Evolutionary conservation across 352 stramenopile genomes (phyloP), one percentile per base, ranked within the genome.

Genomic region (Nothophytophthora sp.): DNA sequence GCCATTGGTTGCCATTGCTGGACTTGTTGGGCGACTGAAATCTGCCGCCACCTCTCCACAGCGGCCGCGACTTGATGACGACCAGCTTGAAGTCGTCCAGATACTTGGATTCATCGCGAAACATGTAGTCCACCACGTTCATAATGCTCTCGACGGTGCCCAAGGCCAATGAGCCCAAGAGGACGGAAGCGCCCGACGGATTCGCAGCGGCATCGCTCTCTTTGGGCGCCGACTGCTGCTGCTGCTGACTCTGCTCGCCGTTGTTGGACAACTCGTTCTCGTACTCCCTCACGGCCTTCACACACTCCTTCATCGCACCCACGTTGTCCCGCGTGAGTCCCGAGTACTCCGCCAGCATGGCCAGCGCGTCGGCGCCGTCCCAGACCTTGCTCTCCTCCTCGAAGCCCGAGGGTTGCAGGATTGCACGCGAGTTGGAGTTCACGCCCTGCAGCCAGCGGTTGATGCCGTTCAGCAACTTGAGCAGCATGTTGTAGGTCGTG

Each of bases 41-140:
- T 16, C 34, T 58, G 2, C 48, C 33, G 24, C 43, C 56, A 5
- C 60, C 57, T 44, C 49, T 59, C 62, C 62, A 71, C 13, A 44
- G 48, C 1, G 30, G 52, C 16, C 59, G 64, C 0, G 49, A 68
- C 24, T 75, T 63, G 3, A 64, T 57, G 28, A 73, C 58, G 8
- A 91, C 76, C 2, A 95, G 56, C 49, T 92, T 89, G 36, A 90
- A 95, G 48, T 95, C 85, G 41, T 92, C 75, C 9, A 91, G 57
- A 37, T 86, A 92, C 63, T 92, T 89, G 34, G 90, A 55, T 20
- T 74, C 47, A n/a, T 92, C 75, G 7, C 81, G 72, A 18, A 86
- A 88, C 82, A 95, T 90, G 55, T 89, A 95, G 24, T 88, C 76
- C 12, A 70, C 70, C 8, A 95, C 82, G 32, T 75, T 81, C 34